phyloP scores from a whole-genome alignment of 176 grass and related monocot genomes.

The Zea mays region DNA sequence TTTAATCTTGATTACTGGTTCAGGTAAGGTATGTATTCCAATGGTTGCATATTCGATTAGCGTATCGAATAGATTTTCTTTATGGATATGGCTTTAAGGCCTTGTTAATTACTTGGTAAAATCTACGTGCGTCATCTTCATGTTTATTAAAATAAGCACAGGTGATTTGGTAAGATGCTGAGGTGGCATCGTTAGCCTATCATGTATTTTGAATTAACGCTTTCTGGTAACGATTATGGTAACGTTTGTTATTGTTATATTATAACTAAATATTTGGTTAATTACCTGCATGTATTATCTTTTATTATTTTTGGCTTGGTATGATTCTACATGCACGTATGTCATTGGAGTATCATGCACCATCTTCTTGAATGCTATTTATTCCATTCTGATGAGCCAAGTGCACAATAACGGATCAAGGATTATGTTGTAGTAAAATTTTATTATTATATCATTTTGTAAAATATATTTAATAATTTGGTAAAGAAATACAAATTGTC shows the following conservation, averaged over 20 bases:
- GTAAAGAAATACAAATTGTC: too few species aligned
- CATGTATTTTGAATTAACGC: slow-evolving; percentile 5
- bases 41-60: slow-evolving; percentile 24
- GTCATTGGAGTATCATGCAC: too few species aligned
- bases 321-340: too few species aligned
- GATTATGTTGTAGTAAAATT: too few species aligned
- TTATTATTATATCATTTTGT: too few species aligned
- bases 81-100: slow-evolving; percentile 43
- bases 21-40: slow-evolving; percentile 35
- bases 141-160: slow-evolving; percentile 27
- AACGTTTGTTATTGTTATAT: neutral
- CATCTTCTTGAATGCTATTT: too few species aligned
- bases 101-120: slow-evolving; percentile 20
- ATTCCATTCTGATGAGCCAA: too few species aligned
- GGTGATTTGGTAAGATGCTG: slow-evolving; percentile 28
- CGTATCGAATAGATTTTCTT: slow-evolving; percentile 38
- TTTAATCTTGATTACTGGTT: slow-evolving; percentile 32
- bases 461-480: too few species aligned
- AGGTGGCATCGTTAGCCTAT: slow-evolving; percentile 33
- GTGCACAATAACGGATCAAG: too few species aligned
- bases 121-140: slow-evolving; percentile 22
- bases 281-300: too few species aligned
- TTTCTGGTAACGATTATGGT: slow-evolving; percentile 21
- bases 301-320: too few species aligned
- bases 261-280: too few species aligned